Conservation (phyloP, 2,329 filamentous ascomycete genomes). For the Verticillium albo-atrum region DNA sequence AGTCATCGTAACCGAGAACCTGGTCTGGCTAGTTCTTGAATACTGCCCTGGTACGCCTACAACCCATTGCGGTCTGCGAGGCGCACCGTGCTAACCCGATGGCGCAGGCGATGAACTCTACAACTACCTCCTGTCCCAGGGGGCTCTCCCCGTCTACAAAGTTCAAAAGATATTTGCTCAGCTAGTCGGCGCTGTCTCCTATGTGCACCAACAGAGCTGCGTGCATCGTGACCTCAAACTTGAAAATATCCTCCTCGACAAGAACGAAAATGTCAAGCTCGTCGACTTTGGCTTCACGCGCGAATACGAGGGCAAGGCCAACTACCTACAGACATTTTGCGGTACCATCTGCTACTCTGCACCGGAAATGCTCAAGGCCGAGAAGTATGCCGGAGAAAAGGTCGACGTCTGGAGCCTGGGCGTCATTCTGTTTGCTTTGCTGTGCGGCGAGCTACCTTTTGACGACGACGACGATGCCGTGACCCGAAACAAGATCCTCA, state of each 20-base stretch:
- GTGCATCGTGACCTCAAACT: slow-evolving; percentile 96
- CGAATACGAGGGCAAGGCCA: slow-evolving; percentile 93
- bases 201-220: slow-evolving; percentile 92
- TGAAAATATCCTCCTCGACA: slow-evolving; percentile 94
- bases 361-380: slow-evolving; percentile 96
- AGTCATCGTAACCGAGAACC: slow-evolving; percentile 89
- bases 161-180: slow-evolving; percentile 96
- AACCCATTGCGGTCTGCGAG: background rate
- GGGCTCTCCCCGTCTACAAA: slow-evolving; percentile 76
- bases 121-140: slow-evolving; percentile 87
- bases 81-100: slow-evolving; percentile 19
- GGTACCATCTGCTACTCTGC: slow-evolving; percentile 97
- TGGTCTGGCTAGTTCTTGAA: slow-evolving; percentile 96
- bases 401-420: slow-evolving; percentile 94
- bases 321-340: slow-evolving; percentile 95
- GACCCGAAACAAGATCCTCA: slow-evolving; percentile 80
- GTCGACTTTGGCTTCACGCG: slow-evolving; percentile 98
- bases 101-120: slow-evolving; percentile 85
- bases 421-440: slow-evolving; percentile 76
- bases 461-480: slow-evolving; percentile 91
- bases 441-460: slow-evolving; percentile 85
- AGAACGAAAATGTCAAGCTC: slow-evolving; percentile 93
- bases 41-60: slow-evolving; percentile 74
- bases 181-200: slow-evolving; percentile 88
- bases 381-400: slow-evolving; percentile 97